Evolutionary conservation across 2,329 filamentous ascomycete species (phyloP), one percentile per base, ranked within the genome.

Genomic region (Zasmidium cellare): DNA sequence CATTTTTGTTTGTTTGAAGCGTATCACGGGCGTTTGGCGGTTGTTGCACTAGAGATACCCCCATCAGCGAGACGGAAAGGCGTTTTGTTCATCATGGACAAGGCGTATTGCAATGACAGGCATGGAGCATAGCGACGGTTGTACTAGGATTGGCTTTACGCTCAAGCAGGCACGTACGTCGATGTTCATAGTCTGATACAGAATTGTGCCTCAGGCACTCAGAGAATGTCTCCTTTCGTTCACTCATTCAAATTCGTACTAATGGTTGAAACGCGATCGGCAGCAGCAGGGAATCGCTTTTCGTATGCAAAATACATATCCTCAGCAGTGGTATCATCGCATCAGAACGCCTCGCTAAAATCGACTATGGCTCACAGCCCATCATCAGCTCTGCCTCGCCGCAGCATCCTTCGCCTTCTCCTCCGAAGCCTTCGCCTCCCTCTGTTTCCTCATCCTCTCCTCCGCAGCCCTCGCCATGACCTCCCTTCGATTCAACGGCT

Each of bases 381-480:
- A 22, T 16, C 18, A 3, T 44, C 46, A 49, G 31, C 24, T 23
- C 20, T 55, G 46, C 51, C 57, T 56, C 20, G 51, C 28, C 14
- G 58, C 56, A 24, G 60, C 60, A 48, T 65, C 58, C 53, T 77
- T 74, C 50, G 75, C 72, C 64, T 77, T 74, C 61, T 75, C 77
- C 66, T 79, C 71, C 62, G 69, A 69, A 58, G 70, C 71, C 53
- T 77, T 74, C 48, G 75, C 72, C 63, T 77, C 74, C 60, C 74
- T 77, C 65, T 79, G 74, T 71, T 76, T 85, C 74, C 77, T 80
- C 67, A 84, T 72, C 62, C 86, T 80, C 69, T 89, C 87, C 74
- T 92, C 89, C 0, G 88, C 88, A 3, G 89, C 90, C 54, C 79
- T 84, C 0, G 90, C 91, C 54, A 94, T 78, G 35, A 91, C 83